phyloP scores from a whole-genome alignment of 257 asterid species.

The Galeopsis tetrahit region DNA sequence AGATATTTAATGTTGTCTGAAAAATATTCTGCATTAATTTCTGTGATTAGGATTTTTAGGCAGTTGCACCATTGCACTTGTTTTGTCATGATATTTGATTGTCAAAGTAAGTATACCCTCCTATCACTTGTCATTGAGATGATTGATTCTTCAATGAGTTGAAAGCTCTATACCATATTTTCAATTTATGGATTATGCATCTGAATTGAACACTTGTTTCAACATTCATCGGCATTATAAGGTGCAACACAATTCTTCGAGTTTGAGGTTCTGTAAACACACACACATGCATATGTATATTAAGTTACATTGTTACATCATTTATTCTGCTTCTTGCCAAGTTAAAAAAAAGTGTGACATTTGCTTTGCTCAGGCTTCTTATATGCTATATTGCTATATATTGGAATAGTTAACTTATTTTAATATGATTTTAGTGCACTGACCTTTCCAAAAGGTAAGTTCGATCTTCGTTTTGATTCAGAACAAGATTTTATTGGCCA shows the following conservation, averaged over 20 bases:
- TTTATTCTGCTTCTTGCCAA: constrained; percentile 7
- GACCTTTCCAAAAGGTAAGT: not conserved
- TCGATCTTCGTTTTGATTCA: constrained; percentile 1
- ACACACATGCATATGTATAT: not conserved
- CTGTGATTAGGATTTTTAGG: not conserved
- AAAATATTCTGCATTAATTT: not conserved
- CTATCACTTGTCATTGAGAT: not conserved
- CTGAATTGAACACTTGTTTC: not conserved
- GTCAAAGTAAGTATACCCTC: not conserved
- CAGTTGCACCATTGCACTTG: constrained; percentile 6
- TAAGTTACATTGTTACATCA: not conserved
- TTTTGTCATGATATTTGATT: constrained; percentile 1
- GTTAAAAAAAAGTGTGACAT: not conserved
- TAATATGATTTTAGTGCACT: not conserved
- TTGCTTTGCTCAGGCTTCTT: constrained; percentile 2
- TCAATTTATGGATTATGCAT: not conserved
- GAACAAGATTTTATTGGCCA: constrained; percentile 1
- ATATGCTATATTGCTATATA: not conserved
- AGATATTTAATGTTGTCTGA: constrained; percentile 3
- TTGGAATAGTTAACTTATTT: not conserved
- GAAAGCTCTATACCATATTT: not conserved
- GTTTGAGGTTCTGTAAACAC: not conserved
- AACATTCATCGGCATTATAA: not conserved
- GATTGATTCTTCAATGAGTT: constrained; percentile 1
- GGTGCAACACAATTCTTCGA: not conserved